phyloP scores from a whole-genome alignment of 345 rosid species.

The Erucastrum elatum region DNA sequence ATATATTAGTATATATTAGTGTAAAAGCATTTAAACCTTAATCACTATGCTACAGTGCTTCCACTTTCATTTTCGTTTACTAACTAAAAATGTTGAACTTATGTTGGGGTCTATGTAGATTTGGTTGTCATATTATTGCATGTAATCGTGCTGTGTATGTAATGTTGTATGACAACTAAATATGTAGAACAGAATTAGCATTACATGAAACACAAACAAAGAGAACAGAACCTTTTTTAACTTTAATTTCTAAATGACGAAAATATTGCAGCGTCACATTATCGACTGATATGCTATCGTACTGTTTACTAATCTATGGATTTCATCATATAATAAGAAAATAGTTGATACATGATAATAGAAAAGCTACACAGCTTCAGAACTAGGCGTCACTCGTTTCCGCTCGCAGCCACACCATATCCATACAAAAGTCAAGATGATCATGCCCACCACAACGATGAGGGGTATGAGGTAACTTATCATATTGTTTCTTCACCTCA shows the following conservation, averaged over 20 bases:
- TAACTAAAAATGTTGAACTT: neutral
- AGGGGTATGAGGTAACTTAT: neutral
- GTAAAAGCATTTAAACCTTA: no score
- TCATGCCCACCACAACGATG: neutral
- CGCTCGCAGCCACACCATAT: neutral
- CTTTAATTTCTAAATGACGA: neutral
- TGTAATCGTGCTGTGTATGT: no score
- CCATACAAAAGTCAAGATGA: neutral
- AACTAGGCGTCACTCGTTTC: neutral
- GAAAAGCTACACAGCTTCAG: neutral
- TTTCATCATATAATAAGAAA: neutral
- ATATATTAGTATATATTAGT: no score
- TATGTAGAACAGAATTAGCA: neutral
- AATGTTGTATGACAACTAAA: no score
- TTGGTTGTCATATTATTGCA: neutral
- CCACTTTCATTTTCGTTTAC: no score
- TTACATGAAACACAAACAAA: neutral
- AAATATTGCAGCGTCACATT: neutral
- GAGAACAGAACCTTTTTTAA: neutral
- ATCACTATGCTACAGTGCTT: no score
- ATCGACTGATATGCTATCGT: neutral
- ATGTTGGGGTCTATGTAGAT: neutral
- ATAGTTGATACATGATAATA: neutral
- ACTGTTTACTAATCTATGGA: neutral
- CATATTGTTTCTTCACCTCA: neutral